phyloP scores from a whole-genome alignment of 2,329 filamentous ascomycete genomes.

The Madurella mycetomatis region DNA sequence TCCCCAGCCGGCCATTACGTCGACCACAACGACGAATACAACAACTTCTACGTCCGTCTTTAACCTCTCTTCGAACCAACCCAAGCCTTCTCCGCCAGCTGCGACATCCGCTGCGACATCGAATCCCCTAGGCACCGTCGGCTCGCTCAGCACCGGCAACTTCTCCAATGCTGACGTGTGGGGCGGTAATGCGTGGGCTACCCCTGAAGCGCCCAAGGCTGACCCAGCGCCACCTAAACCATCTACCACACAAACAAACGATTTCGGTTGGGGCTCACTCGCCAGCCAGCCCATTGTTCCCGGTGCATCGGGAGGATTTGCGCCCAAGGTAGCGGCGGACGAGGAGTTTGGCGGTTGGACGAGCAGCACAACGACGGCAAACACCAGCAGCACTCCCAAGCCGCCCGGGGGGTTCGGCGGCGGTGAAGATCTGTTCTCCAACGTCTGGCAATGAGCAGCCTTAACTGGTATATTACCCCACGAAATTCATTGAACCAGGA shows the following conservation, averaged over 20 bases:
- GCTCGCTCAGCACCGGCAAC: conserved; percentile 31
- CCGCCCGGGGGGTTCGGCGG: conserved; percentile 58
- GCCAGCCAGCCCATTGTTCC: conserved; percentile 58
- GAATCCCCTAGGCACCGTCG: conserved; percentile 36
- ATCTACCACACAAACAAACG: conserved; percentile 37
- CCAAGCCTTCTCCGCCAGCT: conserved; percentile 40
- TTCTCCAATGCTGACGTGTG: conserved; percentile 66
- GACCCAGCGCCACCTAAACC: conserved; percentile 39
- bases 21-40: conserved; percentile 39
- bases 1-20: conserved; percentile 36
- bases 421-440: conserved; percentile 86
- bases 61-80: conserved; percentile 63
- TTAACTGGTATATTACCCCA: not conserved
- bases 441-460: conserved; percentile 74
- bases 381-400: conserved; percentile 43
- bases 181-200: conserved; percentile 79
- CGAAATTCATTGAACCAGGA: not conserved
- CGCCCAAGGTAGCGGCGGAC: conserved; percentile 73
- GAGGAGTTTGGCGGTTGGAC: conserved; percentile 97
- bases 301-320: conserved; percentile 62
- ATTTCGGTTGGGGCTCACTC: conserved; percentile 60
- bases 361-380: conserved; percentile 56
- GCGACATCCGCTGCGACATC: conserved; percentile 36
- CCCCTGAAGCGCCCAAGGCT: conserved; percentile 41
- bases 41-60: conserved; percentile 64